Evolutionary conservation across 2,329 filamentous ascomycete genomes (phyloP), one percentile per base, ranked within the genome.

Genomic region (Fusarium sp.): DNA sequence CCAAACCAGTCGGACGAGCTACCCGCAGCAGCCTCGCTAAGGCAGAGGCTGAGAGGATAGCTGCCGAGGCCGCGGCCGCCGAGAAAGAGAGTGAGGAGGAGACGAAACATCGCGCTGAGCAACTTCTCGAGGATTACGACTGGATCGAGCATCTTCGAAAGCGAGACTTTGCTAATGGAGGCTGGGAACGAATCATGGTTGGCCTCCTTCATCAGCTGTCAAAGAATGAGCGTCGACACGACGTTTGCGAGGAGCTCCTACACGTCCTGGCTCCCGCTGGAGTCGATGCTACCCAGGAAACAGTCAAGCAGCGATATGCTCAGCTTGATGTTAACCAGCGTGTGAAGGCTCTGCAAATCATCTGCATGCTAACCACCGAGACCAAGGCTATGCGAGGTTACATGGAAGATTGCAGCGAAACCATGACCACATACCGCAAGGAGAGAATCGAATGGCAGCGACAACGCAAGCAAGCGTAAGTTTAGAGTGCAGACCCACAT

Each of bases 351-450:
- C 84, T 99, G 44, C 92, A 98, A 77, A 91, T 97, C 35, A 88
- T 98, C 57, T 93, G 93, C 77, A 90, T 95, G 84, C 84, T 98
- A 64, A 94, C 93, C 3, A 86, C 94, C 57, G 91, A 94, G 75
- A 98, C 96, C 0, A 94, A 93, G 77, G 90, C 92, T 4, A 88
- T 98, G 71, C 91, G 95, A 54, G 91, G 89, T 18, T 97, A 97
- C 77, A 92, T 99, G 84, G 93, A 97, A 71, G 91, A 95, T 67
- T 97, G 94, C 80, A 93, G 92, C 69, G 93, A 95, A 76, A 92
- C 93, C 55, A 98, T 98, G 94, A 99, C 96, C 3, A 89, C 90
- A 56, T 93, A 97, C 76, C 91, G 96, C 49, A 99, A 99, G 80
- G 92, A 97, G 77, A 98, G 97, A 82, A 97, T 98, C 65, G 93